Evolutionary conservation across 495 filamentous ascomycete genomes (phyloP).

Genomic region (Amphirosellinia nigrospora): DNA sequence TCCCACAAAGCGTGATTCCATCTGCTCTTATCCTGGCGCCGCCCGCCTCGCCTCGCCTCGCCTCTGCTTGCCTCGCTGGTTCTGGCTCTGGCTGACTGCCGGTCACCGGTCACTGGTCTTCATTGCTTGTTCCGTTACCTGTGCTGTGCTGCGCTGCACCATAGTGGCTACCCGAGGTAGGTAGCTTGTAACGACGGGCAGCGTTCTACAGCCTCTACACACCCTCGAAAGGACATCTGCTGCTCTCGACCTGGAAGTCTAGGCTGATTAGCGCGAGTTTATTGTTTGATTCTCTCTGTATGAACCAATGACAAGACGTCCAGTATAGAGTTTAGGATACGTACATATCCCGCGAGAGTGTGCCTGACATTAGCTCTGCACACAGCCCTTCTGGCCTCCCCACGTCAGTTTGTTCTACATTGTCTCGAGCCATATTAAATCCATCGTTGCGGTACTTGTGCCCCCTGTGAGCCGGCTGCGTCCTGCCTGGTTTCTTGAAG

Average conservation of each 20-base stretch:
- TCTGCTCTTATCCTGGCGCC: constrained; percentile 17
- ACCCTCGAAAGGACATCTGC: not conserved
- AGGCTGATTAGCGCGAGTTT: not conserved
- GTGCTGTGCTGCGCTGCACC: not conserved
- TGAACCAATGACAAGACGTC: not conserved
- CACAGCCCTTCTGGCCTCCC: constrained; percentile 15
- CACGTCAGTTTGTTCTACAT: constrained; percentile 19
- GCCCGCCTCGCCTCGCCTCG: constrained; percentile 17
- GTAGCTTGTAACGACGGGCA: not conserved
- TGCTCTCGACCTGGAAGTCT: not conserved
- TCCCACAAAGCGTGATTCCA: constrained; percentile 24
- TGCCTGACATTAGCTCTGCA: constrained; percentile 33
- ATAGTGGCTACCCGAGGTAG: too few relatives aligned
- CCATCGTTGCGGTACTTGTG: not conserved
- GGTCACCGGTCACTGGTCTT: constrained; percentile 3
- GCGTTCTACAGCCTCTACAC: constrained; percentile 2
- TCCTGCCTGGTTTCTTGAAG: not conserved
- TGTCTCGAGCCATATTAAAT: not conserved
- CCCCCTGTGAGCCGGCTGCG: not conserved
- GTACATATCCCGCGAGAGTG: constrained; percentile 24
- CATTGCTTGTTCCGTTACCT: constrained; percentile 6
- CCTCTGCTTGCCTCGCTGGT: constrained; percentile 17
- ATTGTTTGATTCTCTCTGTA: not conserved
- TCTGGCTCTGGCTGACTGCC: constrained; percentile 19
- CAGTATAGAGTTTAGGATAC: constrained; percentile 3